These are phyloP conservation scores for Cercospora berteroae DNA, from an alignment of 2,329 filamentous ascomycete genomes.

Conservation along the genomic window DNA sequence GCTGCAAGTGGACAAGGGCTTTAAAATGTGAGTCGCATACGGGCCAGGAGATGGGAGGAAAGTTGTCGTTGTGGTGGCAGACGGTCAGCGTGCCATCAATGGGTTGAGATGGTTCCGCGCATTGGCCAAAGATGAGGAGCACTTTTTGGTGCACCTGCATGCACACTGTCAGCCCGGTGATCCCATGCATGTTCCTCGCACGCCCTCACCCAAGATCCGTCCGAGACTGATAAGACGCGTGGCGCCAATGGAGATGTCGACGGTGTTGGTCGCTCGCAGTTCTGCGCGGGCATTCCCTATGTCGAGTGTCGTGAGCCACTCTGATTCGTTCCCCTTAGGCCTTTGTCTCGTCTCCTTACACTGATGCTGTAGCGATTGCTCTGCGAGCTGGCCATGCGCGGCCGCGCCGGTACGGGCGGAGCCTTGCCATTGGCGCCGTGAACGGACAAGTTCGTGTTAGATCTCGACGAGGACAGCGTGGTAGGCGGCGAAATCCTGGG, in stretches of 20 bases:
- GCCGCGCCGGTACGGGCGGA: slow-evolving; percentile 36
- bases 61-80: slow-evolving; percentile 77
- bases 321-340: background rate
- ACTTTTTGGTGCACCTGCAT: slow-evolving; percentile 85
- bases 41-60: slow-evolving; percentile 81
- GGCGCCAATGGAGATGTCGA: slow-evolving; percentile 75
- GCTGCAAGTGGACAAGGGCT: slow-evolving; percentile 81
- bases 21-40: slow-evolving; percentile 91
- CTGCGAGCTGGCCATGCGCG: slow-evolving; percentile 32
- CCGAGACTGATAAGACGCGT: slow-evolving; percentile 71
- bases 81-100: slow-evolving; percentile 79
- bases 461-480: slow-evolving; percentile 62
- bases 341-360: slow-evolving; percentile 22
- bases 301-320: background rate
- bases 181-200: background rate
- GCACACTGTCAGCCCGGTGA: slow-evolving; percentile 3
- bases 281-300: slow-evolving; percentile 28
- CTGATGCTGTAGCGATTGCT: slow-evolving; percentile 61
- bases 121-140: slow-evolving; percentile 74
- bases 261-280: slow-evolving; percentile 29
- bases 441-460: slow-evolving; percentile 56
- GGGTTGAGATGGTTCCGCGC: slow-evolving; percentile 69
- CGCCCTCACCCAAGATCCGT: slow-evolving; percentile 75
- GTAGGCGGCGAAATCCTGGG: slow-evolving; percentile 69
- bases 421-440: slow-evolving; percentile 51